phyloP scores from a whole-genome alignment of 495 filamentous ascomycete genomes.

The Hapsidospora chrysogenum region DNA sequence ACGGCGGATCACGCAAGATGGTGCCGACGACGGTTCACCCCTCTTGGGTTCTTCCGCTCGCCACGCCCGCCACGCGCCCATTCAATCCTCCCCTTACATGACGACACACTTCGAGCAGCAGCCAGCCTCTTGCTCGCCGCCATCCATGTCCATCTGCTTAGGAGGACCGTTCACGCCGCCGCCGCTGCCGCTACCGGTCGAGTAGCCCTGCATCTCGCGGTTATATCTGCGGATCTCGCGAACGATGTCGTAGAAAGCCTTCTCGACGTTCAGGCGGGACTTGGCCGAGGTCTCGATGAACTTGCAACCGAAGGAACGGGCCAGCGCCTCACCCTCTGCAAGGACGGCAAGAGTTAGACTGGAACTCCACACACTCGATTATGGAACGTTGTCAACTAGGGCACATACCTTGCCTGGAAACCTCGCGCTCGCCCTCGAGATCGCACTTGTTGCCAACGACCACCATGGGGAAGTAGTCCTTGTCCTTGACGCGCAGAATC shows the following conservation, averaged over 20 bases:
- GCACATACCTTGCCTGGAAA: slow-evolving; percentile 70
- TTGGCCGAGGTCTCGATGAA: slow-evolving; percentile 99
- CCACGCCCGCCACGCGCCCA: not conserved
- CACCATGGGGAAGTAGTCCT: slow-evolving; percentile 98
- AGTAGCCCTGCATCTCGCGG: slow-evolving; percentile 84
- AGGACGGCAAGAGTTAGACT: not conserved
- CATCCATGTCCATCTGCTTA: slow-evolving; percentile 64
- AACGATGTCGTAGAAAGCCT: slow-evolving; percentile 95
- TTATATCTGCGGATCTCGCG: slow-evolving; percentile 95
- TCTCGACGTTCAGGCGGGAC: slow-evolving; percentile 93
- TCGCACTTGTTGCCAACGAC: slow-evolving; percentile 95
- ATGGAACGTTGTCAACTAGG: no score
- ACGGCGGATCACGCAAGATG: no score
- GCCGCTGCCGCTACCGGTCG: slow-evolving; percentile 43
- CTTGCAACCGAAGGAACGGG: slow-evolving; percentile 77
- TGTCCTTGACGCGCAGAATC: slow-evolving; percentile 95
- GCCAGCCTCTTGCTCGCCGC: slow-evolving; percentile 50
- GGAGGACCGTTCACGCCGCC: slow-evolving; percentile 41
- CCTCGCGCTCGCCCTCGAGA: slow-evolving; percentile 79
- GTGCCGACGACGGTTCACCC: no score
- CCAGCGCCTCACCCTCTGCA: slow-evolving; percentile 82
- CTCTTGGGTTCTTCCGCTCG: not conserved
- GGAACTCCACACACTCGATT: no score
- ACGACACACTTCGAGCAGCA: slow-evolving; percentile 81
- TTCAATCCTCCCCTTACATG: slow-evolving; percentile 49